Evolutionary conservation across 768 basidiomycete species (phyloP).

Genomic region (Collybia nuda): DNA sequence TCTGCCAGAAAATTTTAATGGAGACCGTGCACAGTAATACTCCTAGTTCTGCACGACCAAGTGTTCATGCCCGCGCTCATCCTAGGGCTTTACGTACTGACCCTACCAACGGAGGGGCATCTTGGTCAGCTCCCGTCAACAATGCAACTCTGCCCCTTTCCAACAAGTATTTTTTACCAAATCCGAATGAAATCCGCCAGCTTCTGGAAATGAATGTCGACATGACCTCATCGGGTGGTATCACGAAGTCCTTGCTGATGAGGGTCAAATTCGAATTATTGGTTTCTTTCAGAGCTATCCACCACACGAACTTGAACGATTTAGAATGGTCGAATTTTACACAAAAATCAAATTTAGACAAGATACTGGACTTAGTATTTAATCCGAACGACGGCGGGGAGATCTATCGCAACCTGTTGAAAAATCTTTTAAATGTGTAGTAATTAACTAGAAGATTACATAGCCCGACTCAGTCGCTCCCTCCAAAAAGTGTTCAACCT

Average conservation of each 20-base stretch:
- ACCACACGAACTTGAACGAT: conserved; percentile 26
- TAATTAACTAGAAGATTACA: no score
- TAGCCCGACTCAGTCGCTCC: no score
- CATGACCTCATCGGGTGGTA: conserved; percentile 3
- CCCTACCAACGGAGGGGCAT: neutral
- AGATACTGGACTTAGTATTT: conserved; percentile 26
- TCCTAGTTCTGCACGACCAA: conserved; percentile 10
- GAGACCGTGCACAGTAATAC: conserved; percentile 3
- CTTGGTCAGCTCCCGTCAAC: neutral
- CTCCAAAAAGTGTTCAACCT: neutral
- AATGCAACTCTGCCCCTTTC: conserved; percentile 6
- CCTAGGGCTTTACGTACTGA: conserved; percentile 18
- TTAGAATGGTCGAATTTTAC: conserved; percentile 29
- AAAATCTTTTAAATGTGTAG: conserved; percentile 3
- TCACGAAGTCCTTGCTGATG: conserved; percentile 11
- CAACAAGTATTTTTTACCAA: conserved; percentile 15
- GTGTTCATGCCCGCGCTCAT: conserved; percentile 21
- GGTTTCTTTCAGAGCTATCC: conserved; percentile 36
- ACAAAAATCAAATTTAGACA: conserved; percentile 19
- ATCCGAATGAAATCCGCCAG: conserved; percentile 15
- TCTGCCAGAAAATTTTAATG: conserved; percentile 35
- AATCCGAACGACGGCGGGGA: conserved; percentile 1
- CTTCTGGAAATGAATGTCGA: conserved; percentile 12
- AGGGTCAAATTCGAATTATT: conserved; percentile 39
- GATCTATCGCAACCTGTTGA: conserved; percentile 8